A percentile compares a stretch with the other conserved stretches of the same genome.
phyloP scores from a whole-genome alignment of 768 basidiomycete species.

The Royoungia palumana region DNA sequence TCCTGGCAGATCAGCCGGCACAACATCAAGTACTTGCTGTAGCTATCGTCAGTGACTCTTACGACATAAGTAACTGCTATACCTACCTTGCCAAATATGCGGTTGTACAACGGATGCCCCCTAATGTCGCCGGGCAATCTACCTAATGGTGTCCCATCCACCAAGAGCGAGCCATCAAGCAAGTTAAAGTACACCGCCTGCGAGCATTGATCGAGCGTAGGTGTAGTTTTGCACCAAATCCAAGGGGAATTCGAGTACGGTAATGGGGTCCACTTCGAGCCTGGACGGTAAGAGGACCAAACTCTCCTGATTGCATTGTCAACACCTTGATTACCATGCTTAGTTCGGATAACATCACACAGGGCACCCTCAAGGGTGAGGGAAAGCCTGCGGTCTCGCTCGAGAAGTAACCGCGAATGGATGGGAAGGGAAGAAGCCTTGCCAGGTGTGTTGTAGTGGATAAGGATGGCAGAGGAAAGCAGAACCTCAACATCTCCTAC shows the following conservation, averaged over 20 bases:
- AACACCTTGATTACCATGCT: constrained; percentile 8
- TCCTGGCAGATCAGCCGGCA: constrained; percentile 23
- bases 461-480: constrained; percentile 22
- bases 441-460: constrained; percentile 26
- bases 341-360: not conserved
- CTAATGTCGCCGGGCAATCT: constrained; percentile 20
- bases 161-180: constrained; percentile 25
- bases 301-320: constrained; percentile 17
- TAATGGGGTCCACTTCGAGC: constrained; percentile 20
- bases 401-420: constrained; percentile 18
- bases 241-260: constrained; percentile 18
- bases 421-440: constrained; percentile 1
- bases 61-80: not conserved
- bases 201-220: constrained; percentile 4
- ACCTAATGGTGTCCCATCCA: constrained; percentile 26
- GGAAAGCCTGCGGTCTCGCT: constrained; percentile 32
- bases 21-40: constrained; percentile 21
- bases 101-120: constrained; percentile 17
- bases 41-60: not conserved
- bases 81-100: constrained; percentile 22
- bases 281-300: constrained; percentile 25
- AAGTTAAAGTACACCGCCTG: constrained; percentile 24
- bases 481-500: constrained; percentile 23
- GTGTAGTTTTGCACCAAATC: constrained; percentile 19
- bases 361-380: constrained; percentile 19